Conservation (phyloP, 495 filamentous ascomycete genomes). For the Annulohypoxylon stygium region DNA sequence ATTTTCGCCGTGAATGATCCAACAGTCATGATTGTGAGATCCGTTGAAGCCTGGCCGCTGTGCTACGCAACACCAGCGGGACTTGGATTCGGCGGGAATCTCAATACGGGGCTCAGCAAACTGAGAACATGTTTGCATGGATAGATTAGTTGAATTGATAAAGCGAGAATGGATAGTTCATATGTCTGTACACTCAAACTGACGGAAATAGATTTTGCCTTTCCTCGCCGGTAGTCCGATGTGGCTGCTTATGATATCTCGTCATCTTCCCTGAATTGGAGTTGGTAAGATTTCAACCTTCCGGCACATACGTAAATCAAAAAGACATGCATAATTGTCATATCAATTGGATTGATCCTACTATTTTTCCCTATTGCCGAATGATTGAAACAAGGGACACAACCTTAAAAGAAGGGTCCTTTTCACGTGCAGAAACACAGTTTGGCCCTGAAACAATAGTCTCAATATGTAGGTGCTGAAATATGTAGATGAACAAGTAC, state of each 20-base stretch:
- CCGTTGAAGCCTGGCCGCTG: not conserved
- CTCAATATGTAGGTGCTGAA: not conserved
- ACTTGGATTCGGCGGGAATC: conserved; percentile 17
- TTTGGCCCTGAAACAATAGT: conserved; percentile 17
- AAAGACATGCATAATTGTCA: not conserved
- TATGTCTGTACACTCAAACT: not conserved
- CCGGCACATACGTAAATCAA: too few relatives aligned
- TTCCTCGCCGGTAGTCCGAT: conserved; percentile 7
- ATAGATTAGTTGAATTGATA: not conserved
- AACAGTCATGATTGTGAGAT: not conserved
- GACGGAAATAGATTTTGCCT: not conserved
- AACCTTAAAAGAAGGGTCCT: conserved; percentile 41
- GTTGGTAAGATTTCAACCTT: not conserved
- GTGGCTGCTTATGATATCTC: conserved; percentile 10
- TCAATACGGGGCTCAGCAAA: conserved; percentile 6
- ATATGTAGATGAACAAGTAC: not conserved
- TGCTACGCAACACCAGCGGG: conserved; percentile 3
- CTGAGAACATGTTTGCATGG: not conserved
- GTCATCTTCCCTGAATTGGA: not conserved
- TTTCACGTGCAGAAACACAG: conserved; percentile 11
- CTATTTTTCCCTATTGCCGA: not conserved
- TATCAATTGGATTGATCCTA: not conserved
- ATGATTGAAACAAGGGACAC: conserved; percentile 34
- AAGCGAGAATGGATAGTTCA: conserved; percentile 1
- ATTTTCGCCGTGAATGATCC: not conserved